phyloP scores from a whole-genome alignment of 176 grass and related monocot species.

The Oryza nivara region DNA sequence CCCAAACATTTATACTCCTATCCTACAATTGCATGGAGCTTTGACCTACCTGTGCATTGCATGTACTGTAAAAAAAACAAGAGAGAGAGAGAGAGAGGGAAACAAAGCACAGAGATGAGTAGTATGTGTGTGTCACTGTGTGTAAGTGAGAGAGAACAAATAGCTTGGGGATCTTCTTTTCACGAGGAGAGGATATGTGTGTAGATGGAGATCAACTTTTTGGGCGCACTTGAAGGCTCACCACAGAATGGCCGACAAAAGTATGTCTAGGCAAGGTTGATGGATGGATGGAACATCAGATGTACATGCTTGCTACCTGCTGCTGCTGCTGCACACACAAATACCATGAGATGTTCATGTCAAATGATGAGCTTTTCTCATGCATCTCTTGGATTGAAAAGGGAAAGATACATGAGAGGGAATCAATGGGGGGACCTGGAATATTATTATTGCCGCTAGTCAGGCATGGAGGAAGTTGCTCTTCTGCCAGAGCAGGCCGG shows the following conservation, averaged over 20 bases:
- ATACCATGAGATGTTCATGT: constrained; percentile 49
- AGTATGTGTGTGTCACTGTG: background rate
- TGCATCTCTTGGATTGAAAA: constrained; percentile 26
- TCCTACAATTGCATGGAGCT: constrained; percentile 17
- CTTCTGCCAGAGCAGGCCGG: background rate
- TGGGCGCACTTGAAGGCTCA: constrained; percentile 50
- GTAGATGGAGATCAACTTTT: constrained; percentile 45
- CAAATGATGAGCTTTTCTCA: constrained; percentile 49
- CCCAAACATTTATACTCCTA: background rate
- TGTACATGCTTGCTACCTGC: constrained; percentile 7
- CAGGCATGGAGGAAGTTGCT: constrained; percentile 14
- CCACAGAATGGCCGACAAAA: constrained; percentile 56
- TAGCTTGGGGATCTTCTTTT: constrained; percentile 38
- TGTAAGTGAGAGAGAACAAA: background rate
- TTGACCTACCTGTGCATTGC: constrained; percentile 25
- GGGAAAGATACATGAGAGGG: constrained; percentile 25
- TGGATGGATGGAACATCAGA: constrained; percentile 49
- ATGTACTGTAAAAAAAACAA: background rate
- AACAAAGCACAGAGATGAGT: background rate
- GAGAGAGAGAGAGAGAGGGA: background rate
- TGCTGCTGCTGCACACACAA: background rate
- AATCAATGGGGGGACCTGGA: constrained; percentile 16
- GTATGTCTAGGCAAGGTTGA: constrained; percentile 45
- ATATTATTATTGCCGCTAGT: constrained; percentile 13
- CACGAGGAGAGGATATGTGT: background rate